Conservation (phyloP, 192 early-diverging fungal species). For the Entomortierella chlamydospora region DNA sequence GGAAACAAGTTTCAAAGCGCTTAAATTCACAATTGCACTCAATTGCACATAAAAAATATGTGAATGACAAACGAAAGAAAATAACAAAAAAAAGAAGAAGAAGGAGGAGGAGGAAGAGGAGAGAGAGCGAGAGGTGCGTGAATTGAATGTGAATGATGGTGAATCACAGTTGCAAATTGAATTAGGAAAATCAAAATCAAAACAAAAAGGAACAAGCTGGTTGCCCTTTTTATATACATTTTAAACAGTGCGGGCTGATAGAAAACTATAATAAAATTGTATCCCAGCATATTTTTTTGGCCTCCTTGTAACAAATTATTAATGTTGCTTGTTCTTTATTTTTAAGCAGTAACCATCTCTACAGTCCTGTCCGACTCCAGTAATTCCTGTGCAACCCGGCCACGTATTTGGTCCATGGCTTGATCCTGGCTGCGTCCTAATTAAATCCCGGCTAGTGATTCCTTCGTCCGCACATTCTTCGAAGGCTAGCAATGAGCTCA, state of each 20-base stretch:
- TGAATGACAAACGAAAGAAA: neutral
- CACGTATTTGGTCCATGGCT: neutral
- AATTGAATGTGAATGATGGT: neutral
- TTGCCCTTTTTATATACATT: too few species aligned
- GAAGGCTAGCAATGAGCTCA: too few species aligned
- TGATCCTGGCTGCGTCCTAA: too few species aligned
- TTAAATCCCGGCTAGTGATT: too few species aligned
- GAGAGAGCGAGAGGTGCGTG: neutral
- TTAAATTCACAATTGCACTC: too few species aligned
- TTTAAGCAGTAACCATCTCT: neutral
- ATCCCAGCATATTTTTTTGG: neutral
- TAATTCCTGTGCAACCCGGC: neutral
- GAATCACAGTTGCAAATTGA: slow-evolving; percentile 2
- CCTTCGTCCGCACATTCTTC: too few species aligned
- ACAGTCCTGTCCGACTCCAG: too few species aligned
- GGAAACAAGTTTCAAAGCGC: too few species aligned
- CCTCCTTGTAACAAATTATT: too few species aligned
- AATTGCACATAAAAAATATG: neutral
- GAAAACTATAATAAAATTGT: neutral
- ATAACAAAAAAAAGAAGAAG: neutral
- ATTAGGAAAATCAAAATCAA: neutral
- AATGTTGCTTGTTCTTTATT: neutral
- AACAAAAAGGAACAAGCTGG: neutral
- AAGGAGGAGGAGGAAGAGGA: neutral
- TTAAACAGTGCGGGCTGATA: too few species aligned